phyloP scores from a whole-genome alignment of 2,329 filamentous ascomycete genomes.

The Ceratocystis variospora region DNA sequence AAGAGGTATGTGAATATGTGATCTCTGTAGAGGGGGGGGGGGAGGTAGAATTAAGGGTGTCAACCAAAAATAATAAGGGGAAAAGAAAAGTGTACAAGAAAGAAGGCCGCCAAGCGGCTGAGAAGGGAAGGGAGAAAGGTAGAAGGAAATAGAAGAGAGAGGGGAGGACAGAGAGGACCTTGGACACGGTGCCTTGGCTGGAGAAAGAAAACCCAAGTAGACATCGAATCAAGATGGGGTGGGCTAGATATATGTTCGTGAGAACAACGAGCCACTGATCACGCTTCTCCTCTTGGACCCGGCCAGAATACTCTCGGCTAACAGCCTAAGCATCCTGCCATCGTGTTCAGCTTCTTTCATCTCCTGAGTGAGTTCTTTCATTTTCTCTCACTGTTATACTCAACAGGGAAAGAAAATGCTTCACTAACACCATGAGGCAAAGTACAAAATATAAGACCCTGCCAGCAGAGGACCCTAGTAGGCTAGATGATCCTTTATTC shows the following conservation, averaged over 20 bases:
- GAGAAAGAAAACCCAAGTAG: not conserved
- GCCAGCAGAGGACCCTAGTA: not conserved
- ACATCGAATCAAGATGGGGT: not conserved
- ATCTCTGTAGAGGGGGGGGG: not conserved
- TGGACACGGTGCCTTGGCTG: constrained; percentile 3
- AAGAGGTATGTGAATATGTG: not conserved
- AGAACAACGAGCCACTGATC: not conserved
- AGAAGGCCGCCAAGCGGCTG: not conserved
- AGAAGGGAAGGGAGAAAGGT: not conserved
- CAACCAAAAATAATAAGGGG: not conserved
- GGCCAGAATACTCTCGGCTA: not conserved
- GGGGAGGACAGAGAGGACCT: not conserved
- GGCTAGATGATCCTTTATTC: not conserved
- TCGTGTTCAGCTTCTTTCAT: not conserved
- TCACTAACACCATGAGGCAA: not conserved
- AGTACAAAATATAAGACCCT: not conserved
- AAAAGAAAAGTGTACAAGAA: not conserved
- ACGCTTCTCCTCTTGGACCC: not conserved
- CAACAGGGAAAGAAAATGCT: not conserved
- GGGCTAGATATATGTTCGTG: not conserved
- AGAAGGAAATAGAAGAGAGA: not conserved
- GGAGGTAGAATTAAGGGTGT: not conserved
- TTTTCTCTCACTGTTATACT: not conserved
- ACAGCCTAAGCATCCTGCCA: not conserved
- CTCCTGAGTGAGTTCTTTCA: not conserved